Base-by-base conservation (phyloP, 2,329 filamentous ascomycete species). In the Coccinonectria pachysandricola region DNA sequence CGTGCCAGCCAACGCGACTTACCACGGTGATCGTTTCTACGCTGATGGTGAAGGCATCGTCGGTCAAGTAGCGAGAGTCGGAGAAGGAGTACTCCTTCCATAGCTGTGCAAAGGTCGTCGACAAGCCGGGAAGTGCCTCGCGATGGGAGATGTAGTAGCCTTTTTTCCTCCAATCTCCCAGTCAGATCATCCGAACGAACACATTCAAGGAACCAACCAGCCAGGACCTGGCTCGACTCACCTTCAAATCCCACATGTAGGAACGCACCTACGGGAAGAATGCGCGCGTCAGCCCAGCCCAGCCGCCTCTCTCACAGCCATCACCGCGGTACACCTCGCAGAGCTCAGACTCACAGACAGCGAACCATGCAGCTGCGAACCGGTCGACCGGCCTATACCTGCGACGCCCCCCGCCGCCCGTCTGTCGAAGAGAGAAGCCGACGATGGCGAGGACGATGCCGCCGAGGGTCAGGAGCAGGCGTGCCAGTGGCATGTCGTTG, bases 71-170 rank as follows among this genome's bases (percentile, higher is more conserved):
- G 21, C 86, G 70, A 28, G 85, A 92, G 57, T 94, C 86, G 3
- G 82, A 87, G 17, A 87, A 66, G 3, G 82, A 69, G 51, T 94
- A 94, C 55, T 94, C 86, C 50, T 94, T 94, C 86, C 86, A 94
- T 22, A 93, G 63, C 59, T 94, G 84, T 3, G 79, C 83, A 30
- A 87, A 79, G 6, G 91, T 57, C 28, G 77, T 75, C 49, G 85
- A 78, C 33, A 72, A 72, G 8, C 68, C 61, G 0, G 75, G 72
- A 50, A 94, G 66, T 13, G 58, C 60, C 12, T 61, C 56, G 50
- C 83, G 79, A 49, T 87, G 74, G 37, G 71, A 53, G 36, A 86
- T 66, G 49, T 85, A 92, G 54, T 92, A 93, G 19, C 78, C 73
- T 76, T 21, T 9, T 19, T 7, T 19, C 7, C 7, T 10, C 17